Percentiles rank a stretch among this genome's conserved stretches.
Evolutionary conservation across 352 stramenopile genomes (phyloP).

Genomic region (Pythium scleroteichum): DNA sequence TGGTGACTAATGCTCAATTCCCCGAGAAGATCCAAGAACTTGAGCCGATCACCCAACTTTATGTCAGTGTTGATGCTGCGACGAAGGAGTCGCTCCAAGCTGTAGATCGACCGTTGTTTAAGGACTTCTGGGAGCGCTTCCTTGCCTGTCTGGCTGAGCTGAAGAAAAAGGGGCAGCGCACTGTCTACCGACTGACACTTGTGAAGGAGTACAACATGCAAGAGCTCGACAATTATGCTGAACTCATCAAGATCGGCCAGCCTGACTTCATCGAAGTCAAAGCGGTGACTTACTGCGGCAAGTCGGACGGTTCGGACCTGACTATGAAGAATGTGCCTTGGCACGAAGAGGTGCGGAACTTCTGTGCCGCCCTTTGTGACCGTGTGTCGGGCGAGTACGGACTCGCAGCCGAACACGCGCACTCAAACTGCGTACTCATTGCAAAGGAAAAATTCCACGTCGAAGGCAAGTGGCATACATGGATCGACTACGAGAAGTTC

Average conservation of each 20-base stretch:
- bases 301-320: conserved; percentile 96
- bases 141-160: conserved; percentile 90
- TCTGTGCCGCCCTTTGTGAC: conserved; percentile 82
- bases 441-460: conserved; percentile 90
- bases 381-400: conserved; percentile 89
- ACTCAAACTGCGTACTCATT: conserved; percentile 96
- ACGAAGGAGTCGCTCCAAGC: conserved; percentile 96
- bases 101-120: conserved; percentile 96
- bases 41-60: conserved; percentile 97
- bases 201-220: conserved; percentile 99
- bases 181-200: conserved; percentile 96
- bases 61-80: conserved; percentile 97
- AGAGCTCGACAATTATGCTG: conserved; percentile 94
- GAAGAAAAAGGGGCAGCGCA: conserved; percentile 95
- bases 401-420: conserved; percentile 94
- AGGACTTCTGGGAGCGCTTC: conserved; percentile 97
- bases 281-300: conserved; percentile 98
- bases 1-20: conserved; percentile 99
- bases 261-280: conserved; percentile 97
- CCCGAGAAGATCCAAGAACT: conserved; percentile 95
- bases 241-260: conserved; percentile 91
- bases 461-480: conserved; percentile 96
- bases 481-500: conserved; percentile 99
- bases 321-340: conserved; percentile 99
- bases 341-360: conserved; percentile 96